Percentiles rank a stretch among this genome's conserved stretches.
Evolutionary conservation across 495 filamentous ascomycete species (phyloP).

Genomic region (Tuber melanosporum): DNA sequence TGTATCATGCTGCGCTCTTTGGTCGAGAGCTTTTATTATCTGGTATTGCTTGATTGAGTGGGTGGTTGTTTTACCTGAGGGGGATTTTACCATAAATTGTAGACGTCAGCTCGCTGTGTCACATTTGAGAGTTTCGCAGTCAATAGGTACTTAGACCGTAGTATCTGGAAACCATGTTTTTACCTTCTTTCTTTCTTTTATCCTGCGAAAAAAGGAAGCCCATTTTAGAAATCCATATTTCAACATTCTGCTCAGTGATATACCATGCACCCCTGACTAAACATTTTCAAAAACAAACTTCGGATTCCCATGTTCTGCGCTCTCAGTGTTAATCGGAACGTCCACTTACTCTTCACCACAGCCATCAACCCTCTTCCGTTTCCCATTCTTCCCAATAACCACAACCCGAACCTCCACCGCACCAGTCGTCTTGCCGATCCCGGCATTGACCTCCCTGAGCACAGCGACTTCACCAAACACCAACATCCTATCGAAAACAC

Average conservation of each 20-base stretch:
- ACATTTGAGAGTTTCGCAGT: no score
- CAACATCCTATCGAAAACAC: slow-evolving; percentile 73
- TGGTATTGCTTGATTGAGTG: background rate
- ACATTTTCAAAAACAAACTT: slow-evolving; percentile 75
- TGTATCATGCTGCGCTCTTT: background rate
- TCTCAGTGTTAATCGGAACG: slow-evolving; percentile 54
- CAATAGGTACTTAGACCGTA: background rate
- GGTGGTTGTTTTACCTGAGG: background rate
- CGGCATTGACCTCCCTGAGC: slow-evolving; percentile 54
- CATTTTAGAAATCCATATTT: background rate
- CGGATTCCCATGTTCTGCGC: slow-evolving; percentile 71
- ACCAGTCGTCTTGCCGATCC: slow-evolving; percentile 59
- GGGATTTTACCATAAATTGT: background rate
- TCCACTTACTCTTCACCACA: slow-evolving; percentile 51
- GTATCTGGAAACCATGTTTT: background rate
- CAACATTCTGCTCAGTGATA: background rate
- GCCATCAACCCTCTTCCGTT: slow-evolving; percentile 52
- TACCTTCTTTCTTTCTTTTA: background rate
- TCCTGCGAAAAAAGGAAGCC: background rate
- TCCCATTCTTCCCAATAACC: slow-evolving; percentile 61
- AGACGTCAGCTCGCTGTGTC: background rate
- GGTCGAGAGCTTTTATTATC: background rate
- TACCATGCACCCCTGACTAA: slow-evolving; percentile 19
- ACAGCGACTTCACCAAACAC: slow-evolving; percentile 77
- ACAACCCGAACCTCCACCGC: slow-evolving; percentile 59